Conservation (phyloP, 2,329 filamentous ascomycete species). For the Lasiodiplodia theobromae region DNA sequence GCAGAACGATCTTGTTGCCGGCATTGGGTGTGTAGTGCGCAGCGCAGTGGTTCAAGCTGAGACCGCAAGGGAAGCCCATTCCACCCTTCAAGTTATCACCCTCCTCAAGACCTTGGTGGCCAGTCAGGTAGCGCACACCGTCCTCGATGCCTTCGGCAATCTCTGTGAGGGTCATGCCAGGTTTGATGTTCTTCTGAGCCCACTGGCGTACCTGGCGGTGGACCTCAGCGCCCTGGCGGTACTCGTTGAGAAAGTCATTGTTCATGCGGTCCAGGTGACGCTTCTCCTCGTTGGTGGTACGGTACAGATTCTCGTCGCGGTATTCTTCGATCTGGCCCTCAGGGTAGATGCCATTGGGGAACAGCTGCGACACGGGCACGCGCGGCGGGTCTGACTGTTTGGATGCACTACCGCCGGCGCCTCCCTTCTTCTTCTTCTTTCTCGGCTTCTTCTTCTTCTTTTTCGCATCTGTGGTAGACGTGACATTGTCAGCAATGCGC, state of each 20-base stretch:
- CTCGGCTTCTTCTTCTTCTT: constrained; percentile 85
- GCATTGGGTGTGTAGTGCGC: constrained; percentile 89
- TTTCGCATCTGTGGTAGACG: constrained; percentile 63
- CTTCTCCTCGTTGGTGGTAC: constrained; percentile 86
- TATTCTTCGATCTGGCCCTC: constrained; percentile 82
- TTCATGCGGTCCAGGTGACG: constrained; percentile 81
- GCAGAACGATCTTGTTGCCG: constrained; percentile 77
- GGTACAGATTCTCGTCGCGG: constrained; percentile 75
- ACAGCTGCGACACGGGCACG: constrained; percentile 75
- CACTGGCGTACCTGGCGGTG: constrained; percentile 87
- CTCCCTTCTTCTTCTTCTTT: constrained; percentile 70
- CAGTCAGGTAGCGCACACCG: constrained; percentile 76
- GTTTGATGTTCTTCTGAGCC: constrained; percentile 80
- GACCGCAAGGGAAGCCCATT: constrained; percentile 85
- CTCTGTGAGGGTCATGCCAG: constrained; percentile 79
- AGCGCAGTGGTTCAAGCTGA: constrained; percentile 84
- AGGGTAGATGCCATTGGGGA: constrained; percentile 75
- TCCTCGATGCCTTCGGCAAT: constrained; percentile 90
- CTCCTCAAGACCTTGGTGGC: constrained; percentile 77
- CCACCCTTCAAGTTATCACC: constrained; percentile 80
- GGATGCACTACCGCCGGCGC: constrained; percentile 51
- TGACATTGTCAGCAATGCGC: constrained; percentile 29
- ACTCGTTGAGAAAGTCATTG: constrained; percentile 79
- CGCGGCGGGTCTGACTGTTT: constrained; percentile 82
- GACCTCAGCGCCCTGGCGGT: constrained; percentile 85